These are phyloP conservation scores for Boletus edulis DNA, from an alignment of 768 basidiomycete genomes.

Conservation along the genomic window DNA sequence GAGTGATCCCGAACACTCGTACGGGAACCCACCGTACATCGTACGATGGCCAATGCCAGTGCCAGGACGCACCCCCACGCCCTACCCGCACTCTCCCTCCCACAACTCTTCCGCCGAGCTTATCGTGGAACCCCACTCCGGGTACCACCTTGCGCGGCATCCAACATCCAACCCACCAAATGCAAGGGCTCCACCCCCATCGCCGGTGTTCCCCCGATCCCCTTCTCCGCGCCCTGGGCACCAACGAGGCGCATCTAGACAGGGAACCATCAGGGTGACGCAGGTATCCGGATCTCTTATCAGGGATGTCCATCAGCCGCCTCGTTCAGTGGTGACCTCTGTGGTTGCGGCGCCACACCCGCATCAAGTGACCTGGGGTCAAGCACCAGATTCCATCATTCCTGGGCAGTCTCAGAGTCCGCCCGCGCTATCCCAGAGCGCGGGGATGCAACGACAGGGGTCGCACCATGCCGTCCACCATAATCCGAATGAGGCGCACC, in stretches of 20 bases:
- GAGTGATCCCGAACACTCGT: slow-evolving; percentile 25
- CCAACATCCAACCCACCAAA: slow-evolving; percentile 4
- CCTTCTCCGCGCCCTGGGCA: slow-evolving; percentile 16
- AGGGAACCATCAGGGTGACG: slow-evolving; percentile 14
- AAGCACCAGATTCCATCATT: no score
- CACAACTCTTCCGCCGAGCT: slow-evolving; percentile 25
- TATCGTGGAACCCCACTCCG: slow-evolving; percentile 8
- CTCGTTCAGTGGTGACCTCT: slow-evolving; percentile 12
- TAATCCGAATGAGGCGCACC: slow-evolving; percentile 11
- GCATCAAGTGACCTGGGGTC: not conserved
- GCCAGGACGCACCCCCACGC: slow-evolving; percentile 15
- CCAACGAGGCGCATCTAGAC: slow-evolving; percentile 19
- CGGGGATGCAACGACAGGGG: slow-evolving; percentile 17
- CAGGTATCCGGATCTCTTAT: slow-evolving; percentile 13
- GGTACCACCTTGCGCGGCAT: slow-evolving; percentile 7
- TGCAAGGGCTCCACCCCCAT: slow-evolving; percentile 2
- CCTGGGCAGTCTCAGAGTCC: not conserved
- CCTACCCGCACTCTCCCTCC: slow-evolving; percentile 10
- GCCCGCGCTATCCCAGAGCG: slow-evolving; percentile 3
- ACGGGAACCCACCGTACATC: slow-evolving; percentile 23
- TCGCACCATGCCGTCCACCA: slow-evolving; percentile 14
- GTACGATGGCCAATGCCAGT: slow-evolving; percentile 24
- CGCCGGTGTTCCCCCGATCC: slow-evolving; percentile 17
- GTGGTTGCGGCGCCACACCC: slow-evolving; percentile 16
- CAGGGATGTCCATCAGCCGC: slow-evolving; percentile 19